phyloP scores from a whole-genome alignment of 345 rosid genomes.

The Salix koriyanagi region DNA sequence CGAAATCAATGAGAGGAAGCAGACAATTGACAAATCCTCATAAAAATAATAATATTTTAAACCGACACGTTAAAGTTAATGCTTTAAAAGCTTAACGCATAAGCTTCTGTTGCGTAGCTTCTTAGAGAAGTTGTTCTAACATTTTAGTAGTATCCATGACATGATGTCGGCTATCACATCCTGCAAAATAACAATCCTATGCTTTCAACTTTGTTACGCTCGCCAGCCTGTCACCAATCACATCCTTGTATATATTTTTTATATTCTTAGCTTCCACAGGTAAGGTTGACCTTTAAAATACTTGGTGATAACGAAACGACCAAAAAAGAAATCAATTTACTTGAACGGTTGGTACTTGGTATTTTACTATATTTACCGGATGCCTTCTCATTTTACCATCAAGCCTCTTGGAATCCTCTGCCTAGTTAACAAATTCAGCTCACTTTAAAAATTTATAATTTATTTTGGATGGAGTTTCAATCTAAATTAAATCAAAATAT shows the following conservation, averaged over 20 bases:
- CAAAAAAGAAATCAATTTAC: neutral
- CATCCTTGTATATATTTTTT: neutral
- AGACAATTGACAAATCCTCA: neutral
- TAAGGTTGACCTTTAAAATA: neutral
- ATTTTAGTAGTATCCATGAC: neutral
- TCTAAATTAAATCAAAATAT: too few species aligned
- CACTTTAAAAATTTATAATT: too few species aligned
- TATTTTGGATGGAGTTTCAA: too few species aligned
- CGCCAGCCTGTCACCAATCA: slow-evolving; percentile 9
- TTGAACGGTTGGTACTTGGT: too few species aligned
- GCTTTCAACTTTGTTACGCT: neutral
- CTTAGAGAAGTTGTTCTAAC: slow-evolving; percentile 9
- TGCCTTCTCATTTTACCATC: too few species aligned
- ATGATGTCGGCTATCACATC: neutral
- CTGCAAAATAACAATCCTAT: neutral
- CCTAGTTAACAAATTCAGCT: too few species aligned
- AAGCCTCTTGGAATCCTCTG: too few species aligned
- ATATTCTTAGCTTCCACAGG: neutral
- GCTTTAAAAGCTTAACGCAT: neutral
- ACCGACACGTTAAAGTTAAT: neutral
- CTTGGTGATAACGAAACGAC: neutral
- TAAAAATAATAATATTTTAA: slow-evolving; percentile 3
- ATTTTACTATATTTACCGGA: too few species aligned
- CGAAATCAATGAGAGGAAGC: too few species aligned
- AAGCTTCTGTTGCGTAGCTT: slow-evolving; percentile 20